Evolutionary conservation across 768 basidiomycete species (phyloP), one percentile per base, ranked within the genome.

Genomic region (Hortiboletus flavorubellus): DNA sequence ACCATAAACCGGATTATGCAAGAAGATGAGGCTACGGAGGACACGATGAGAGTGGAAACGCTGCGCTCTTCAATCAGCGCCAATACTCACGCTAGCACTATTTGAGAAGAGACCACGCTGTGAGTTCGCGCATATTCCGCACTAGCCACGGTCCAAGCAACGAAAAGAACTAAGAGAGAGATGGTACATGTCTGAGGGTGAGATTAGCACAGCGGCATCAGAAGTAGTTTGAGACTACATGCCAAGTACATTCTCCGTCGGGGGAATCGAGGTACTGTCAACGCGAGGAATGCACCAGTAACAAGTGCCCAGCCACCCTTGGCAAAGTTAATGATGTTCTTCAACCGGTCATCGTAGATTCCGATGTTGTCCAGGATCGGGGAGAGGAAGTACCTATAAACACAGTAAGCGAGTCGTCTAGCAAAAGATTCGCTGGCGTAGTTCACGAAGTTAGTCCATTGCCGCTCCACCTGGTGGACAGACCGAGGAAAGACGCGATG

Each of bases 301-400:
- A 65, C 12, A 15, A 59, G 33, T 23, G 10, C 12, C 60, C 64
- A 63, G 9, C 33, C 18, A 18, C 2, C 16, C 8, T 5, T 53
- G 29, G 53, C 39, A 9, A 64, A 18, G 10, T 54, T 62, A 11
- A 62, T 33, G 8, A 60, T 26, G 30, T 64, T 56, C 33, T 64
- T 64, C 14, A 49, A 58, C 29, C 46, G 42, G 29, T 64, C 31
- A 46, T 57, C 53, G 21, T 58, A 62, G 26, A 64, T 54, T 0
- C 63, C 63, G n/a, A 64, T 51, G 6, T 9, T 55, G 2, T 60
- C 56, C 18, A 64, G 49, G 31, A 64, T 40, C 16, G 49, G 46
- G 18, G 54, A 26, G 12, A 64, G 63, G 11, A 47, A 57, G 8
- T 58, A 18, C 18, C 62, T 64, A 23, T 18, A 14, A 6, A 16